phyloP scores from a whole-genome alignment of 2,329 filamentous ascomycete genomes.

The Colletotrichum orbiculare region DNA sequence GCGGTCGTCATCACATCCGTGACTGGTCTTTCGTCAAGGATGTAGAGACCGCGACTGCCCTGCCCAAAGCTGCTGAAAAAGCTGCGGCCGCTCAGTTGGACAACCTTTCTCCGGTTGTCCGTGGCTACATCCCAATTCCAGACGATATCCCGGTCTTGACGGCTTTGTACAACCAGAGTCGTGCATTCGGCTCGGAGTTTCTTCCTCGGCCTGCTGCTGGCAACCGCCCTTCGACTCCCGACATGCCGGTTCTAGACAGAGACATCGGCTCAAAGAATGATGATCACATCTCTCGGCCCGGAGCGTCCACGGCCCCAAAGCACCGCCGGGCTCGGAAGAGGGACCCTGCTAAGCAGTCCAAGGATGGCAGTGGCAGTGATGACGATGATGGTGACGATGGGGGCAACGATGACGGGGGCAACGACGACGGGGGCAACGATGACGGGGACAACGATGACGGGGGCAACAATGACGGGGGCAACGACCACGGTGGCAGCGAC shows the following conservation, averaged over 20 bases:
- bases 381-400: too few relatives aligned
- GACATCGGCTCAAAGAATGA: not conserved
- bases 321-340: too few relatives aligned
- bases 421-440: too few relatives aligned
- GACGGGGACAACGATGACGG: not conserved
- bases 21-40: constrained; percentile 50
- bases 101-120: constrained; percentile 38
- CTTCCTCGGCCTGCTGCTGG: not conserved
- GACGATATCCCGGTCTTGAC: constrained; percentile 1
- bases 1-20: constrained; percentile 37
- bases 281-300: too few relatives aligned
- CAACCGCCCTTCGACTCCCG: not conserved
- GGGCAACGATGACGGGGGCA: too few relatives aligned
- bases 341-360: too few relatives aligned
- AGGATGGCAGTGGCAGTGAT: too few relatives aligned
- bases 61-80: constrained; percentile 38
- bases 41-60: constrained; percentile 41
- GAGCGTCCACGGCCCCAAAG: too few relatives aligned
- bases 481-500: not conserved
- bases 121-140: not conserved
- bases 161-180: constrained; percentile 1
- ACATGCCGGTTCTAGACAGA: not conserved
- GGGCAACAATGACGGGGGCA: not conserved
- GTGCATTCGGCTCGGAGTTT: constrained; percentile 17
- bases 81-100: constrained; percentile 38